Evolutionary conservation across 2,329 filamentous ascomycete genomes (phyloP).

Genomic region (Nigrospora sphaerica): DNA sequence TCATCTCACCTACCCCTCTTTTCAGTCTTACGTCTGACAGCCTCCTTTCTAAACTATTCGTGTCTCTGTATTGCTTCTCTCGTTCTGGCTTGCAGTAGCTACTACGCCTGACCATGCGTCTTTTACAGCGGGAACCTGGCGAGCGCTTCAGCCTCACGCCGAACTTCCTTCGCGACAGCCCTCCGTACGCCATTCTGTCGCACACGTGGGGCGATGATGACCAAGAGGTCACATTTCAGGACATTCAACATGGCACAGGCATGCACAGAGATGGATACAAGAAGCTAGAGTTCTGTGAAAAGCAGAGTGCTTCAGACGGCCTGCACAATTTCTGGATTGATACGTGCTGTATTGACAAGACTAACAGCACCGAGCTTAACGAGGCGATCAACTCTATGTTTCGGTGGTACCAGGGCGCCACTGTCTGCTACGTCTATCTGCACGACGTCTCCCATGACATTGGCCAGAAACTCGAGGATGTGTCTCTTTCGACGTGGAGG

Average conservation of each 20-base stretch:
- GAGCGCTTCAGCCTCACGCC: too few relatives aligned
- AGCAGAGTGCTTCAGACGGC: not conserved
- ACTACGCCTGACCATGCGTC: too few relatives aligned
- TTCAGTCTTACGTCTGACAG: too few relatives aligned
- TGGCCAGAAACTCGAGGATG: too few relatives aligned
- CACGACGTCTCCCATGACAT: constrained; percentile 5
- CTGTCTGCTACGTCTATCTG: constrained; percentile 11
- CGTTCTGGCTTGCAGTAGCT: too few relatives aligned
- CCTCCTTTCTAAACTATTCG: too few relatives aligned
- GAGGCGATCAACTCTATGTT: constrained; percentile 10
- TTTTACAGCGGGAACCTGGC: too few relatives aligned
- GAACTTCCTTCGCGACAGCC: not conserved
- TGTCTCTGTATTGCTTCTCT: too few relatives aligned
- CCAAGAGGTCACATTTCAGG: not conserved
- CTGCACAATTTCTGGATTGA: constrained; percentile 1
- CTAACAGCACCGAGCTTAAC: not conserved
- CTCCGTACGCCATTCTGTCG: constrained; percentile 1
- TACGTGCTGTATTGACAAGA: constrained; percentile 2
- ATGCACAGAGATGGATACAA: not conserved
- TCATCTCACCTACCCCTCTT: too few relatives aligned
- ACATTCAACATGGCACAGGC: not conserved
- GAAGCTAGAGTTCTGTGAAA: not conserved
- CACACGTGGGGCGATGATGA: not conserved
- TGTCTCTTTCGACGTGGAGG: not conserved
- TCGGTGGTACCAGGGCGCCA: constrained; percentile 7